A percentile compares a stretch with the other conserved stretches of the same genome.
Evolutionary conservation across 495 filamentous ascomycete genomes (phyloP).

Genomic region (Aspergillus hancockii): DNA sequence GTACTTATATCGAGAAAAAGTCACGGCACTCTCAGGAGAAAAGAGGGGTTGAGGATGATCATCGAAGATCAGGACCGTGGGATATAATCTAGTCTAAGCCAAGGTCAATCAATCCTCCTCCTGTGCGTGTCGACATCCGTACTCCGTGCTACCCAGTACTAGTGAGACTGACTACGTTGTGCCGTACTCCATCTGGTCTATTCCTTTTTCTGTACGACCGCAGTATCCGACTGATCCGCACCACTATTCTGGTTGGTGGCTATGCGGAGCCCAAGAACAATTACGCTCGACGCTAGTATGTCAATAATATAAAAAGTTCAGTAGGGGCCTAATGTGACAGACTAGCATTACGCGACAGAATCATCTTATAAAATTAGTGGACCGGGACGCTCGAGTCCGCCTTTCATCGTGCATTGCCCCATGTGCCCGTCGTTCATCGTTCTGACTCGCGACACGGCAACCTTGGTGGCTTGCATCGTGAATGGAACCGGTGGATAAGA

Average conservation of each 20-base stretch:
- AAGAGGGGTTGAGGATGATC: neutral
- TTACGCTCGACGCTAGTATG: neutral
- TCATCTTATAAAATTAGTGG: conserved; percentile 14
- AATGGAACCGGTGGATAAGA: neutral
- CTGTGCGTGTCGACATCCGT: neutral
- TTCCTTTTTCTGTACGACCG: neutral
- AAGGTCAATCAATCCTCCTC: too few species aligned
- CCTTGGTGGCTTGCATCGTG: neutral
- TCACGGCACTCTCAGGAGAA: neutral
- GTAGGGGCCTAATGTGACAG: neutral
- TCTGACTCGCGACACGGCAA: neutral
- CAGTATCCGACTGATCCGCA: neutral
- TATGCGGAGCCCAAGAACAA: neutral
- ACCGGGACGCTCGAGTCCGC: neutral
- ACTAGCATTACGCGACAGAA: conserved; percentile 23
- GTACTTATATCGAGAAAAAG: too few species aligned
- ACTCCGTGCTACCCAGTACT: conserved; percentile 1
- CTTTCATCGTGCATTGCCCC: neutral
- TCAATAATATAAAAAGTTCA: neutral
- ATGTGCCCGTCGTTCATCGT: neutral
- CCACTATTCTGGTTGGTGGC: neutral
- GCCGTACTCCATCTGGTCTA: neutral
- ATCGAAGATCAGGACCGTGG: neutral
- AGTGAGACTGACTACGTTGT: neutral
- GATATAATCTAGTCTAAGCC: neutral